Base-by-base conservation (phyloP, 768 basidiomycete species). In the Clavaria fumosa region DNA sequence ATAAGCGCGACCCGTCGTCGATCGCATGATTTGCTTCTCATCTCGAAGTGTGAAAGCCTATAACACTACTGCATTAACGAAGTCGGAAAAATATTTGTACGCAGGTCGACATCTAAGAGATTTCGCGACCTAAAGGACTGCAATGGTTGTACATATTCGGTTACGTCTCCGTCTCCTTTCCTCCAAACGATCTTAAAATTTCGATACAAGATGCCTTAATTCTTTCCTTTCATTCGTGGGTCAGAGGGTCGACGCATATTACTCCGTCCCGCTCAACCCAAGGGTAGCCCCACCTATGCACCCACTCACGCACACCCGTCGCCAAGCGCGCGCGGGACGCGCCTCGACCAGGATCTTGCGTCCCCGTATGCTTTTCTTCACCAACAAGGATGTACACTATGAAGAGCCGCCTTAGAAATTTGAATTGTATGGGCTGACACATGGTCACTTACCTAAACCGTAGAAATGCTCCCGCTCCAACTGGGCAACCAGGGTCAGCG, bases 331-430 rank as follows among this genome's bases (percentile, higher is more conserved):
- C 70, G 37, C 84, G 76, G 5, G 85, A 85, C 3, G 85, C 75
- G 19, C 88, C 88, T 26, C 89, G 70, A 9, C 64, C 72, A 3
- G 70, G 60, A 49, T 91, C 88, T 50, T 91, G 86, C n/a, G 77
- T 80, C 2, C 84, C 91, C 1, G 85, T 88, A 54, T 96, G 93
- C 56, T 90, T 93, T 56, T 93, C 86, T 59, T 96, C 89, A 14
- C 95, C 93, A 4, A 97, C 85, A 31, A 99, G 67, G 14, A 86
- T 61, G 53, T 82, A 99, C 4, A 84, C 89, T 82, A 46, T 24
- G 15, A 34, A 46, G 20, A 15, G 34, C 28, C 36, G 18, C 39
- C 33, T 23, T 23, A 32, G n/a, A 45, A 23, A 46, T 39, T 18
- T 45, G 30, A 41, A 34, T 26, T 32, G 24, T 26, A 17, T 31